Conservation (phyloP, 73 alveolate genomes). For the Paramecium tetraurelia region DNA sequence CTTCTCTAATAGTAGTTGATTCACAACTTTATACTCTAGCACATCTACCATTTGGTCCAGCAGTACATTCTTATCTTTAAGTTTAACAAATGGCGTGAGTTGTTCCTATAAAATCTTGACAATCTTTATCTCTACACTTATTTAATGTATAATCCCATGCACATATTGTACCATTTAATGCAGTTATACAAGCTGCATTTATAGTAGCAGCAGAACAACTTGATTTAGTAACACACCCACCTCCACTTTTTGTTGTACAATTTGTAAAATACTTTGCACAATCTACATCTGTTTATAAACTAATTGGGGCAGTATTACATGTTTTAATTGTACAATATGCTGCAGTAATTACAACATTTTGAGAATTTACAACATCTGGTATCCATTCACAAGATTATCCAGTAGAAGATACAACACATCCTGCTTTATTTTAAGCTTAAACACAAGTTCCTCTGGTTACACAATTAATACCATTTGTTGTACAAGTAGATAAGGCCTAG, state of each 20-base stretch:
- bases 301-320: neutral
- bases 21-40: neutral
- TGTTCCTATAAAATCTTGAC: neutral
- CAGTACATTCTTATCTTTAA: neutral
- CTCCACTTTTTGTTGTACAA: neutral
- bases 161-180: neutral
- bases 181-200: neutral
- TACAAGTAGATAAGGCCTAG: neutral
- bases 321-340: constrained; percentile 13
- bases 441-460: neutral
- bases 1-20: neutral
- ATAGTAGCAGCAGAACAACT: neutral
- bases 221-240: neutral
- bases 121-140: neutral
- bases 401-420: neutral
- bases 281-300: neutral
- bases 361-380: neutral
- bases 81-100: neutral
- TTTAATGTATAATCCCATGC: neutral
- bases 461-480: neutral
- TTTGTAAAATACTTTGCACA: neutral
- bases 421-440: neutral
- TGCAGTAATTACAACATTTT: neutral
- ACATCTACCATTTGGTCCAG: neutral
- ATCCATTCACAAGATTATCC: neutral